Evolutionary conservation across 1,139 yeast genomes (phyloP), one percentile per base, ranked within the genome.

Genomic region (Hansenula anomala): DNA sequence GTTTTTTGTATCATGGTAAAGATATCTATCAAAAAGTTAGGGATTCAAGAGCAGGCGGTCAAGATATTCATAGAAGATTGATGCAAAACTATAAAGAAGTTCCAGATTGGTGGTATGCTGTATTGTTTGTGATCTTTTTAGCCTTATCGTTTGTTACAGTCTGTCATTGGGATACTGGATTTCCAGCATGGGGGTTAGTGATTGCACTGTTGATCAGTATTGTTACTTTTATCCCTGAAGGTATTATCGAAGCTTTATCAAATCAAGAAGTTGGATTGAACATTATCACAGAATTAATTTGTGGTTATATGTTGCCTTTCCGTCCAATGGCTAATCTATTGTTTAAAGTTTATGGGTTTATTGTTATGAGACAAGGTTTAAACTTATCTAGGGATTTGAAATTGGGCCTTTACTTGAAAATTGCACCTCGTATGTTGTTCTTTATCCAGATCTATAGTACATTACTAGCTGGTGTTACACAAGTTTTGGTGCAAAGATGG

Each of bases 311-410:
- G 41, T 46, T 60, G 36, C 64, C 63, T 11, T 57, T 61, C 8
- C 59, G 55, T 38, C 69, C 69, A 13, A 46, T 63, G 47, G 68
- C 67, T 4, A 63, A 63, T 40, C 52, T 63, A 40, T 44, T 63
- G 41, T 56, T 63, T 48, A 64, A 63, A 46, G 52, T 64, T 12
- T 60, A 63, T 37, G 68, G 68, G 3, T 65, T 71, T 55, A 73
- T 73, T 49, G 73, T 77, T 42, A 73, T 72, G 60, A 67, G 67
- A 49, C 80, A 74, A 56, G 79, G 78, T n/a, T 64, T 73, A 36
- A 65, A 71, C 26, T 65, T 71, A 48, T 71, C 72, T 27, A 75
- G 73, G 55, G 78, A 74, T 58, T 64, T 73, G 69, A 75, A 74
- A 52, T 61, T 74, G 52, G 79, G 78, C 29, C 71, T 73, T 47